Conservation (phyloP, 1,139 yeast species). For the Yamadazyma oceani region DNA sequence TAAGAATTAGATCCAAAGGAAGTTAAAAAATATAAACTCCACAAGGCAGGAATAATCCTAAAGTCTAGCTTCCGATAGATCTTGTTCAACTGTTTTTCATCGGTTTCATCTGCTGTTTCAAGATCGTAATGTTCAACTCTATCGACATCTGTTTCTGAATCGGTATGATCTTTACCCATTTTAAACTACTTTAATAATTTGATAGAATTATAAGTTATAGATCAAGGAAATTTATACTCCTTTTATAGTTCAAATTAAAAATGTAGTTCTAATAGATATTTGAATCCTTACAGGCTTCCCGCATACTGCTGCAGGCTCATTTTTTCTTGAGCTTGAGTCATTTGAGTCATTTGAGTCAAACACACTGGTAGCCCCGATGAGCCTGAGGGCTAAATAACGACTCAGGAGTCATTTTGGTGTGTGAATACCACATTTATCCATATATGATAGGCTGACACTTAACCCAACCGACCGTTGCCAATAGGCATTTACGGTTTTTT, state of each 20-base stretch:
- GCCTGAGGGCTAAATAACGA: not conserved
- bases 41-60: slow-evolving; percentile 79
- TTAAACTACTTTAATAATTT: not conserved
- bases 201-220: not conserved
- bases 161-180: slow-evolving; percentile 1
- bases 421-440: too few species aligned
- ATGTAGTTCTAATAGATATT: not conserved
- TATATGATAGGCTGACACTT: too few species aligned
- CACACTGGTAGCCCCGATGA: not conserved
- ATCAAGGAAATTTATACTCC: not conserved
- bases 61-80: slow-evolving; percentile 67
- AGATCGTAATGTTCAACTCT: slow-evolving; percentile 1
- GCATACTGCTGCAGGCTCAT: too few species aligned
- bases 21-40: slow-evolving; percentile 76
- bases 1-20: slow-evolving; percentile 79
- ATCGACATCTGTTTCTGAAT: not conserved
- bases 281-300: too few species aligned
- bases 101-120: slow-evolving; percentile 6
- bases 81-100: slow-evolving; percentile 45
- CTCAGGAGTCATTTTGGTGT: too few species aligned
- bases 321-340: slow-evolving; percentile 2
- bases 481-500: too few species aligned
- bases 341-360: slow-evolving; percentile 1
- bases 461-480: too few species aligned
- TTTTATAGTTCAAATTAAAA: not conserved